Conservation (phyloP, 495 filamentous ascomycete species). For the Astrothelium macrocarpum region DNA sequence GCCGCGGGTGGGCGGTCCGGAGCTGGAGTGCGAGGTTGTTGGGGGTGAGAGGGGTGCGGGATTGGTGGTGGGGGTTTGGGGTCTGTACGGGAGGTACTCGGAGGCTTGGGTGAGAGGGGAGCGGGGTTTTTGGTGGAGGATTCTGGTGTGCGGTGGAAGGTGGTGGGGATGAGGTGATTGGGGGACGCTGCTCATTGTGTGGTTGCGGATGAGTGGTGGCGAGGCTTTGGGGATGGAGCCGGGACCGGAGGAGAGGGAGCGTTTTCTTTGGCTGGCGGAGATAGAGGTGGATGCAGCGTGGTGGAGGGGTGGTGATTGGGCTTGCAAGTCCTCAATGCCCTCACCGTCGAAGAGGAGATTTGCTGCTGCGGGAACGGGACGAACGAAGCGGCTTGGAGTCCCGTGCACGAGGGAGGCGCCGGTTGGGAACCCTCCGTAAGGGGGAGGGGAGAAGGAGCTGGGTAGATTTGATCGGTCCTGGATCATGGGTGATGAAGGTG, state of each 20-base stretch:
- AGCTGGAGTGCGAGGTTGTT: not conserved
- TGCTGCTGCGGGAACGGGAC: conserved; percentile 5
- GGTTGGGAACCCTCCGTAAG: conserved; percentile 21
- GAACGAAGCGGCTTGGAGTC: conserved; percentile 21
- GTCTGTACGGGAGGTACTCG: not conserved
- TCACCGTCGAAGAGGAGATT: conserved; percentile 8
- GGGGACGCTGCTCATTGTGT: conserved; percentile 33
- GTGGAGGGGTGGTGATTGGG: not conserved
- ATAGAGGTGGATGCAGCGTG: not conserved
- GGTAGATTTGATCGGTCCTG: not conserved
- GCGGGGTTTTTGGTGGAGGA: not conserved
- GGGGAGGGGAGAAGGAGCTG: not conserved
- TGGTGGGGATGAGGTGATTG: not conserved
- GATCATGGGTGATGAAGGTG: not conserved
- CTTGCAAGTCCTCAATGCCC: conserved; percentile 3
- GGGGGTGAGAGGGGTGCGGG: not conserved
- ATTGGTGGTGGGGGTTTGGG: not conserved
- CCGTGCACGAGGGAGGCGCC: conserved; percentile 20
- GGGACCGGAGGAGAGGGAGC: not conserved
- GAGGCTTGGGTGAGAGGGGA: not conserved
- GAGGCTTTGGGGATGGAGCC: not conserved
- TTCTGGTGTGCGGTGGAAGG: not conserved
- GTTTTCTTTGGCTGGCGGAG: not conserved
- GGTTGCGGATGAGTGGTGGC: conserved; percentile 48
- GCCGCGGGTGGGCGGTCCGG: not conserved